Conservation (phyloP, 495 filamentous ascomycete species). For the Aspergillus cavernicola region DNA sequence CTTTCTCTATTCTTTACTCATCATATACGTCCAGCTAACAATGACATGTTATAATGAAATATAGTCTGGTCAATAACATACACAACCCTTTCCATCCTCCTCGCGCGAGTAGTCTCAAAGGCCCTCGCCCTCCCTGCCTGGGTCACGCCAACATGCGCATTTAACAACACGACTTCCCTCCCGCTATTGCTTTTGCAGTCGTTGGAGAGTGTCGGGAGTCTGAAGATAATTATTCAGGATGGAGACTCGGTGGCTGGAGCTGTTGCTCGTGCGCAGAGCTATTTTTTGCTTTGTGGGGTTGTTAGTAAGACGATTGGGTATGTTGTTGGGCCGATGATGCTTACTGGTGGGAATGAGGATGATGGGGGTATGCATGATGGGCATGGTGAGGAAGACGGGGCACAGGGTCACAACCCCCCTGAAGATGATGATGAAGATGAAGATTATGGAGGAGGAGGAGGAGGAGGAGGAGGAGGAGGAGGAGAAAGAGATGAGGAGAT, state of each 20-base stretch:
- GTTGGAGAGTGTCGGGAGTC: constrained; percentile 61
- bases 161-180: constrained; percentile 75
- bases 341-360: constrained; percentile 18
- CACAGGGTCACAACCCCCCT: neutral
- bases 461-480: neutral
- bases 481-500: constrained; percentile 45
- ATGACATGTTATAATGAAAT: neutral
- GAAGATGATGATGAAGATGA: constrained; percentile 10
- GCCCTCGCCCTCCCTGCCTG: constrained; percentile 59
- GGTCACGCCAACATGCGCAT: constrained; percentile 63
- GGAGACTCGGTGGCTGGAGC: constrained; percentile 48
- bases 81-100: constrained; percentile 48
- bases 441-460: neutral
- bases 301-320: constrained; percentile 63
- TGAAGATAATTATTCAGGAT: constrained; percentile 48
- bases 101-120: constrained; percentile 44
- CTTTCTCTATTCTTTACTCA: neutral
- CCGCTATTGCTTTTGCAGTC: constrained; percentile 66
- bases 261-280: constrained; percentile 63
- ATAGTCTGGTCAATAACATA: constrained; percentile 59
- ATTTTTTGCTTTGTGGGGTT: constrained; percentile 65
- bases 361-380: too few relatives aligned
- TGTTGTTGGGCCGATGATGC: constrained; percentile 56
- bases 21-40: neutral
- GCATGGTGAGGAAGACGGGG: neutral